Conservation (phyloP, 257 asterid genomes). For the Eucommia ulmoides region DNA sequence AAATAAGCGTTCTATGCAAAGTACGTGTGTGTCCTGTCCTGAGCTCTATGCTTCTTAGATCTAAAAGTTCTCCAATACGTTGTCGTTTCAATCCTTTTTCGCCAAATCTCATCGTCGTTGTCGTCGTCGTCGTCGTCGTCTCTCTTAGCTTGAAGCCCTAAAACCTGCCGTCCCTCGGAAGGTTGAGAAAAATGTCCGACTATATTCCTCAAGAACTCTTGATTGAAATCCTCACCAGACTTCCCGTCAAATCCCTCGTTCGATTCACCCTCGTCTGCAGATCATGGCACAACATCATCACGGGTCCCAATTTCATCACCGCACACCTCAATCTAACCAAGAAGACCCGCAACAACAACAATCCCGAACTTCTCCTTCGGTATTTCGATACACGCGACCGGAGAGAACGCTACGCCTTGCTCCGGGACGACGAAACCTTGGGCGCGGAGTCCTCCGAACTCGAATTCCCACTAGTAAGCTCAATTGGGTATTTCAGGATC, state of each 20-base stretch:
- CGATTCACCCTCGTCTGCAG: slow-evolving; percentile 38
- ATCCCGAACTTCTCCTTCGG: slow-evolving; percentile 20
- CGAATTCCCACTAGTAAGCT: slow-evolving; percentile 26
- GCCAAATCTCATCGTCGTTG: too few species aligned
- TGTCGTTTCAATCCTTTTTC: background rate
- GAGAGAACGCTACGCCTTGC: slow-evolving; percentile 20
- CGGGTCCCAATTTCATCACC: slow-evolving; percentile 21
- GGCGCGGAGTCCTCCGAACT: background rate
- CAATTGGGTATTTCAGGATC: slow-evolving; percentile 25
- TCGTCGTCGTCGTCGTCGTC: too few species aligned
- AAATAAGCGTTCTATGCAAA: too few species aligned
- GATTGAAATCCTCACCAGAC: slow-evolving; percentile 27
- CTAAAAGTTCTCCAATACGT: too few species aligned
- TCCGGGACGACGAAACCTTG: slow-evolving; percentile 14
- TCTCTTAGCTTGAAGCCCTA: too few species aligned
- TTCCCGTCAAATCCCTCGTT: slow-evolving; percentile 26
- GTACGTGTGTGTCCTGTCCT: too few species aligned
- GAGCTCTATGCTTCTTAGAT: too few species aligned
- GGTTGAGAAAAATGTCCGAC: slow-evolving; percentile 22
- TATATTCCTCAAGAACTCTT: slow-evolving; percentile 20
- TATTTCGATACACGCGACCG: slow-evolving; percentile 9
- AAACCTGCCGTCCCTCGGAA: background rate
- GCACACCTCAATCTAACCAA: slow-evolving; percentile 21
- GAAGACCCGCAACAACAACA: background rate
- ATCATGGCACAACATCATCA: slow-evolving; percentile 37